Evolutionary conservation across 805 yeast species (phyloP).

Genomic region (Yamadazyma scolyti): DNA sequence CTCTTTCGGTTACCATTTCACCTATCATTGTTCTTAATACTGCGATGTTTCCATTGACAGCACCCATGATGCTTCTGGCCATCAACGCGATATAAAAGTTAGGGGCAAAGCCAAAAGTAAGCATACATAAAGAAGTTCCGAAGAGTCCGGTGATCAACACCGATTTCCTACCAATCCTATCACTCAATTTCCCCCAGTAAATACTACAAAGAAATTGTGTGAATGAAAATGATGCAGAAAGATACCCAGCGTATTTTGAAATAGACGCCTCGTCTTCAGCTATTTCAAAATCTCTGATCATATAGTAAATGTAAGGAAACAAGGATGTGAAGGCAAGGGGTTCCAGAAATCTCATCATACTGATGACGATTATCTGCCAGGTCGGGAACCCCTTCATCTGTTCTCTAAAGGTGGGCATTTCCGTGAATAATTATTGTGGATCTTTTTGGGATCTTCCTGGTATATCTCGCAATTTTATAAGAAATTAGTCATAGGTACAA

Average conservation of each 20-base stretch:
- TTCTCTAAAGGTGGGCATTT: slow-evolving; percentile 32
- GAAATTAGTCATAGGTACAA: no score
- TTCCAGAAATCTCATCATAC: slow-evolving; percentile 52
- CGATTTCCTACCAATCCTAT: slow-evolving; percentile 54
- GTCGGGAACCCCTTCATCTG: slow-evolving; percentile 57
- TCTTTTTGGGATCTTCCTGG: neutral
- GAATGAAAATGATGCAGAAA: slow-evolving; percentile 60
- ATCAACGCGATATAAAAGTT: slow-evolving; percentile 50
- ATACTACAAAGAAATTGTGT: slow-evolving; percentile 55
- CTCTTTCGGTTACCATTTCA: slow-evolving; percentile 52
- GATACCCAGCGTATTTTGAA: slow-evolving; percentile 57
- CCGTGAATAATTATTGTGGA: neutral
- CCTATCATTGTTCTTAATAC: slow-evolving; percentile 63
- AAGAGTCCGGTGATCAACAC: slow-evolving; percentile 48
- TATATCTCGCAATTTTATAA: no score
- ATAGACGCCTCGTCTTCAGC: slow-evolving; percentile 50
- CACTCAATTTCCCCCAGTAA: slow-evolving; percentile 58
- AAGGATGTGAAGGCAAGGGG: slow-evolving; percentile 63
- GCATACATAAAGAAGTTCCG: slow-evolving; percentile 48
- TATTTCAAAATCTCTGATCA: slow-evolving; percentile 56
- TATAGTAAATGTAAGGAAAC: slow-evolving; percentile 61
- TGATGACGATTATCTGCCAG: slow-evolving; percentile 40
- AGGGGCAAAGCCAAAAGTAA: slow-evolving; percentile 51
- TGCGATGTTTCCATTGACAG: slow-evolving; percentile 61
- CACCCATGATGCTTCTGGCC: slow-evolving; percentile 54